phyloP scores from a whole-genome alignment of 352 stramenopile species.

The Peronospora farinosa region DNA sequence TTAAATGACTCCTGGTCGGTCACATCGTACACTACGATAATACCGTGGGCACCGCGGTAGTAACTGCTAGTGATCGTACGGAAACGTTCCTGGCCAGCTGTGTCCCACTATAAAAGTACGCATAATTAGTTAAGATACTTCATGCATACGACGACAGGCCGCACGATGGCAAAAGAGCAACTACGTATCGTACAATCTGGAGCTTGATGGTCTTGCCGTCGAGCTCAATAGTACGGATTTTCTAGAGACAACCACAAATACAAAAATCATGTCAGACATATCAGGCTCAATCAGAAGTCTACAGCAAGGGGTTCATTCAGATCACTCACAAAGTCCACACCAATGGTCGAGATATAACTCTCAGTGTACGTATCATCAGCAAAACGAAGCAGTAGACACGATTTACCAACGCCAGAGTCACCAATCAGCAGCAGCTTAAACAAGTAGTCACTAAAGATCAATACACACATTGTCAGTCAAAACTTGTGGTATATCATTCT shows the following conservation, averaged over 20 bases:
- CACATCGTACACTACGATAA: conserved; percentile 99
- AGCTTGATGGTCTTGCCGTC: conserved; percentile 99
- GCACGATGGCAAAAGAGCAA: neutral
- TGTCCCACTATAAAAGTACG: conserved; percentile 91
- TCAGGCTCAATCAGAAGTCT: neutral
- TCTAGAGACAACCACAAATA: conserved; percentile 44
- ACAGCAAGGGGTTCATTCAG: neutral
- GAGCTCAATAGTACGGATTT: conserved; percentile 99
- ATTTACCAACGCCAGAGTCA: conserved; percentile 97
- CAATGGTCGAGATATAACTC: conserved; percentile 99
- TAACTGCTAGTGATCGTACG: conserved; percentile 99
- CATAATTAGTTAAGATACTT: conserved; percentile 10
- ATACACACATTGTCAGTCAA: conserved; percentile 12
- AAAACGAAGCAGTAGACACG: conserved; percentile 98
- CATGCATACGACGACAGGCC: neutral
- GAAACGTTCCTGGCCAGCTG: conserved; percentile 99
- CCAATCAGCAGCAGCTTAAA: conserved; percentile 98
- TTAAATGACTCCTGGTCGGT: conserved; percentile 97
- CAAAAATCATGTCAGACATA: conserved; percentile 17
- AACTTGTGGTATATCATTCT: neutral
- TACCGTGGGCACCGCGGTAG: conserved; percentile 98
- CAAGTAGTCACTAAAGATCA: conserved; percentile 90
- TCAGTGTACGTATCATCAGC: conserved; percentile 99
- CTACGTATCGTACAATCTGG: conserved; percentile 88
- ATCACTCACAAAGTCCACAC: conserved; percentile 97